Evolutionary conservation across 2,329 filamentous ascomycete species (phyloP), one percentile per base, ranked within the genome.

Genomic region (Nannizzia gypsea): DNA sequence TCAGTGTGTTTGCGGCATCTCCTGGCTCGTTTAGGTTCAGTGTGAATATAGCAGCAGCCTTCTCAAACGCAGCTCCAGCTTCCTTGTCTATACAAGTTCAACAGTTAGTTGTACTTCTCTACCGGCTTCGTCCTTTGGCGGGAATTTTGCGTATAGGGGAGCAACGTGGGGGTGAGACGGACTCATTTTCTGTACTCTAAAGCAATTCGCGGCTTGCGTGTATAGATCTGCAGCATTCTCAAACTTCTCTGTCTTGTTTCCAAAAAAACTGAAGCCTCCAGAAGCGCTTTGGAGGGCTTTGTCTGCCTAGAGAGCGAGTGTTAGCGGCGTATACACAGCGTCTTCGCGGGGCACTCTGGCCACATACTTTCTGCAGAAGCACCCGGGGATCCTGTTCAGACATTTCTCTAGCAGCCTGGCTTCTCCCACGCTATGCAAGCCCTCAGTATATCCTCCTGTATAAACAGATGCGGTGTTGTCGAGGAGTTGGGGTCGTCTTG

Each of bases 141-240:
- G n/a, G 38, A 11, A 9, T 22, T n/a, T 50, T n/a, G n/a, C 3
- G 31, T 13, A 6, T 6, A 15, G 31, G 6, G 28, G n/a, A 13
- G 2, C 11, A 55, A 55, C 13, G 31, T 52, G 70, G 42, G 26
- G 44, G 59, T n/a, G 36, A 58, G 55, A 64, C 79, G 67, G 78
- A 92, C 89, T 87, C 77, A 87, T 83, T 72, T 89, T 89, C 75
- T 93, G 86, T 79, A 95, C 84, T 70, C 89, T 83, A 74, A 95
- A 97, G 61, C 89, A 89, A 77, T 96, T 96, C 63, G 86, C 93
- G 44, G 92, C 92, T 73, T 95, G 85, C 62, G 83, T 85, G 71
- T 90, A 97, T 64, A 93, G 78, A 66, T 96, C 90, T 64, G 88
- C 89, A 13, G 92, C 92, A 76, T 86, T 84, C 76, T 95, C 88